Conservation (phyloP, 306 rosid species). For the Cercis canadensis region DNA sequence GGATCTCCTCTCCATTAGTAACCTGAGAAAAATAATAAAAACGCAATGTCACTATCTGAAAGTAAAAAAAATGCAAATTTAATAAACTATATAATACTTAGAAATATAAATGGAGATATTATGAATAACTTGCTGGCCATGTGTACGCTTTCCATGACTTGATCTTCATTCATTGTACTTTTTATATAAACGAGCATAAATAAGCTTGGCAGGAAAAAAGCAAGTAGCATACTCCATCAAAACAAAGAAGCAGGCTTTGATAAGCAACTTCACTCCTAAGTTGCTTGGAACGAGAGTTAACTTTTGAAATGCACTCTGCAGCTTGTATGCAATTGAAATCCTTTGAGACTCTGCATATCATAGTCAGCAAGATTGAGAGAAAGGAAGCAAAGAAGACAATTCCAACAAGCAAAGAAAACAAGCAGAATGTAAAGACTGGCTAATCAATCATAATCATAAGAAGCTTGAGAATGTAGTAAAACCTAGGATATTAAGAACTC, state of each 20-base stretch:
- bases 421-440: conserved; percentile 7
- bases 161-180: not conserved
- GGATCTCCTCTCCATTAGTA: conserved; percentile 57
- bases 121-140: conserved; percentile 20
- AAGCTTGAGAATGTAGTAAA: conserved; percentile 21
- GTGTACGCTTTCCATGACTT: conserved; percentile 2
- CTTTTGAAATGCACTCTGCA: conserved; percentile 77
- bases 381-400: conserved; percentile 25
- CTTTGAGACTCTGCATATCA: conserved; percentile 65
- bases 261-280: conserved; percentile 72
- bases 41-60: conserved; percentile 6
- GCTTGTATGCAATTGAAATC: conserved; percentile 77
- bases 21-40: conserved; percentile 52
- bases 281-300: conserved; percentile 62
- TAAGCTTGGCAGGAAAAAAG: conserved; percentile 27
- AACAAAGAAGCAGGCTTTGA: conserved; percentile 69
- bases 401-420: conserved; percentile 25
- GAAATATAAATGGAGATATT: not conserved
- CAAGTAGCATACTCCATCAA: conserved; percentile 59
- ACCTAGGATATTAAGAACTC: not conserved
- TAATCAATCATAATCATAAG: not conserved
- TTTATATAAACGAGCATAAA: conserved; percentile 16
- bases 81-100: too few relatives aligned
- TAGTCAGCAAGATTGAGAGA: conserved; percentile 32
- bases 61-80: conserved; percentile 12